Base-by-base conservation (phyloP, 2,329 filamentous ascomycete species). In the Coniochaeta sp. region DNA sequence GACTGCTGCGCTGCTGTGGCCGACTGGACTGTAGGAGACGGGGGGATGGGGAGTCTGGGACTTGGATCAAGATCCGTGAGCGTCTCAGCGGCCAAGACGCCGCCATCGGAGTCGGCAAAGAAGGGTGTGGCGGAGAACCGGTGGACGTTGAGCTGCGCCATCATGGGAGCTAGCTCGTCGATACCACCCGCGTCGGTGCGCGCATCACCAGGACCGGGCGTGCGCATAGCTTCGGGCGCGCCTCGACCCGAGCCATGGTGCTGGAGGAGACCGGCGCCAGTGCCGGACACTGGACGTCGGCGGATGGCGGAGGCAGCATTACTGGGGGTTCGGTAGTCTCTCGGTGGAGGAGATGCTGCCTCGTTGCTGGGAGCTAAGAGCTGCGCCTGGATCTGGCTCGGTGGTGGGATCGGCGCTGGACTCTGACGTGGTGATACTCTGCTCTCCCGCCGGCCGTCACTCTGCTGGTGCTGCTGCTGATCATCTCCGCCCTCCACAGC, bases 21-120 rank as follows among this genome's bases (percentile, higher is more conserved):
- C 16, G 45, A 28, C 27, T 10, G 45, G 2, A 22, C 6, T 2
- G 27, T 13, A 30, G 45, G 45, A 30, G 22, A 47, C 27, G 27
- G 48, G 32, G 50, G 32, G 26, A 30, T 47, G 18, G 18, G 48
- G 45, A 47, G 40, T 14, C 35, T 53, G 48, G 14, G 52, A 53
- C 9, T 31, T 56, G 20, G 52, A 48, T 60, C 48, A 30, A 54
- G 57, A 38, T 63, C 61, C 2, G 58, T 59, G 10, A 63, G 52
- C 12, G 58, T 54, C 42, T 61, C 59, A 42, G 61, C 61, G 6
- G 60, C 56, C 26, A 58, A 53, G 12, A 58, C 58, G 18, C 61
- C 61, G 27, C 60, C 61, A 35, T 63, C 61, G 10, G 61, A 61
- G 30, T 57, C 48, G 16, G 54, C 56, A 35, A 56, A 63, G 4